Evolutionary conservation across 192 early-diverging fungal species (phyloP).

Genomic region (Gonapodya prolifera): DNA sequence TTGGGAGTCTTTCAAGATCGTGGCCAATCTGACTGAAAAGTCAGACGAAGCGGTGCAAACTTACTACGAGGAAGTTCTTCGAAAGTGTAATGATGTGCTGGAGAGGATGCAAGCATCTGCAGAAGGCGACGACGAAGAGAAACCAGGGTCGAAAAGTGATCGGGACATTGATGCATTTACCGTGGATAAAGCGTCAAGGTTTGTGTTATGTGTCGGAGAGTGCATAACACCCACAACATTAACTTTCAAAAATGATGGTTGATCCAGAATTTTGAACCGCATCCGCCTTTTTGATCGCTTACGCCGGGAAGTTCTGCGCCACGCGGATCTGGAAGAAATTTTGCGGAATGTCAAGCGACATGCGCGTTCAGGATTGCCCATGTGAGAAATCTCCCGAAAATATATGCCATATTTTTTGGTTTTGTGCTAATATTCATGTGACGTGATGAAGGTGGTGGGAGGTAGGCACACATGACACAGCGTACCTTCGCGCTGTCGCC

Average conservation of each 20-base stretch:
- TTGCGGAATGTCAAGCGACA: background rate
- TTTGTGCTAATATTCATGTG: background rate
- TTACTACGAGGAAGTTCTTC: conserved; percentile 45
- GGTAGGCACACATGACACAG: background rate
- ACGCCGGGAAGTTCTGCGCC: background rate
- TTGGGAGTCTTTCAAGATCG: conserved; percentile 60
- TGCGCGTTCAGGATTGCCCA: background rate
- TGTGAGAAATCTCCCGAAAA: no score
- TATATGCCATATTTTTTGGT: background rate
- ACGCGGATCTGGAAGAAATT: background rate
- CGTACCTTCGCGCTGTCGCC: background rate
- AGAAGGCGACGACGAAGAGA: background rate
- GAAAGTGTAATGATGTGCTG: conserved; percentile 45
- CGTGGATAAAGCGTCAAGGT: background rate
- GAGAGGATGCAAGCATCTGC: background rate
- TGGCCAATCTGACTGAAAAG: conserved; percentile 50
- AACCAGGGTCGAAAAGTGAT: background rate
- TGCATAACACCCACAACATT: no score
- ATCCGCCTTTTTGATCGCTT: background rate
- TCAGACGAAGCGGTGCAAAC: conserved; percentile 52
- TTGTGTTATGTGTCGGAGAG: background rate
- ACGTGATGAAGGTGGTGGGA: background rate
- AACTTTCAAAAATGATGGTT: no score
- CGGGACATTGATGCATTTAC: background rate
- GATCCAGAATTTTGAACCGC: background rate